Evolutionary conservation across 345 rosid species (phyloP).

Genomic region (Mercurialis annua): DNA sequence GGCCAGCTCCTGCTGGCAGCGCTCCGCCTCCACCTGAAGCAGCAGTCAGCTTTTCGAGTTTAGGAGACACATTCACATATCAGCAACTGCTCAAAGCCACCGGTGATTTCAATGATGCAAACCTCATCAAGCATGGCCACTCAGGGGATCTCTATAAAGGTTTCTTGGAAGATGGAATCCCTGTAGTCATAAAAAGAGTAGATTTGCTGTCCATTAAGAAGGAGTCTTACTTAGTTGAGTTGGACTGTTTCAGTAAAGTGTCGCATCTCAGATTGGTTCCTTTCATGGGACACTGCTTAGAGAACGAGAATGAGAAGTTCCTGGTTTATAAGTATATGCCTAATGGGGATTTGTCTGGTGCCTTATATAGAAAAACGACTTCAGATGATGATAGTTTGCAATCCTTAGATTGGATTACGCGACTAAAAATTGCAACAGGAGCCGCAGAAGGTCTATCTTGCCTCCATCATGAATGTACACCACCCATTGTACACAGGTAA

Average conservation of each 20-base stretch:
- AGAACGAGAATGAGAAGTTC: constrained; percentile 73
- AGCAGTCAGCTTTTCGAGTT: constrained; percentile 50
- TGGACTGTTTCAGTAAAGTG: constrained; percentile 79
- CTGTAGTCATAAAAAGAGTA: constrained; percentile 68
- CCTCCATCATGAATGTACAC: constrained; percentile 89
- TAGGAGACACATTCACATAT: constrained; percentile 71
- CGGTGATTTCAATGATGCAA: constrained; percentile 56
- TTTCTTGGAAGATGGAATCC: constrained; percentile 52
- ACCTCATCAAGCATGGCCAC: constrained; percentile 85
- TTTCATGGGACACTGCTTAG: constrained; percentile 78
- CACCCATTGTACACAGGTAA: constrained; percentile 92
- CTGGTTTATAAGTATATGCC: constrained; percentile 86
- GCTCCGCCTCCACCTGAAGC: constrained; percentile 45
- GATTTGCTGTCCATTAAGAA: constrained; percentile 46
- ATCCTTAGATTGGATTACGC: constrained; percentile 96
- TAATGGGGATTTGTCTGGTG: constrained; percentile 73
- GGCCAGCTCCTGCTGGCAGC: constrained; percentile 49
- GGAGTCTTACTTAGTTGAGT: constrained; percentile 62
- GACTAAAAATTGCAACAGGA: constrained; percentile 92
- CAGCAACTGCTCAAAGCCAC: constrained; percentile 79
- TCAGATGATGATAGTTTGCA: constrained; percentile 67
- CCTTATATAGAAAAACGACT: constrained; percentile 61
- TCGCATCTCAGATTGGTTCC: constrained; percentile 80
- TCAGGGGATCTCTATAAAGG: constrained; percentile 88
- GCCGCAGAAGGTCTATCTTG: constrained; percentile 85